phyloP scores from a whole-genome alignment of 2,329 filamentous ascomycete genomes.

The Botryotinia calthae region DNA sequence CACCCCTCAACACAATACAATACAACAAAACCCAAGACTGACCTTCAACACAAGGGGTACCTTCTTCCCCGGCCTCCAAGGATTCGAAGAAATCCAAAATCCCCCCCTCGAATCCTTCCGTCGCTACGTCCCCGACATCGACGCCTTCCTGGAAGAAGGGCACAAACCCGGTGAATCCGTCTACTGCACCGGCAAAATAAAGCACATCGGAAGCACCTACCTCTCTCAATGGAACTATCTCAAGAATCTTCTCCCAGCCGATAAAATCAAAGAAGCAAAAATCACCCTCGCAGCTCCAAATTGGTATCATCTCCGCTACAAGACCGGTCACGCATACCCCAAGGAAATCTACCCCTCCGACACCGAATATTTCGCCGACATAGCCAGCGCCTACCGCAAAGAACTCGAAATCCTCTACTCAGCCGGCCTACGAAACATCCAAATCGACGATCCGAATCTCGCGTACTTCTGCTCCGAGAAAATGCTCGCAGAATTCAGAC shows the following conservation, averaged over 20 bases:
- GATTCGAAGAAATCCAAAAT: conserved; percentile 33
- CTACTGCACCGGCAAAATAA: conserved; percentile 48
- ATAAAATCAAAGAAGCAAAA: conserved; percentile 64
- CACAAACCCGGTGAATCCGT: conserved; percentile 48
- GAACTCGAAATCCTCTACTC: conserved; percentile 54
- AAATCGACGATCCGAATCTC: conserved; percentile 57
- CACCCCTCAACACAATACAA: not conserved
- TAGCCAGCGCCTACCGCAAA: conserved; percentile 51
- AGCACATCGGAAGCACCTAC: conserved; percentile 46
- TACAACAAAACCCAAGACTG: accelerated
- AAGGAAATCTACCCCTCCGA: conserved; percentile 51
- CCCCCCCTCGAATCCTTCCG: conserved; percentile 42
- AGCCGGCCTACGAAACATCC: conserved; percentile 51
- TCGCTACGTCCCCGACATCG: conserved; percentile 42
- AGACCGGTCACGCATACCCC: conserved; percentile 50
- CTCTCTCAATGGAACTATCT: conserved; percentile 59
- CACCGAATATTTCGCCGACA: conserved; percentile 53
- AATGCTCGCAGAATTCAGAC: conserved; percentile 68
- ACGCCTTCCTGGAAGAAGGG: conserved; percentile 44
- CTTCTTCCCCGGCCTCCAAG: conserved; percentile 35
- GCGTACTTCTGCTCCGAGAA: conserved; percentile 72
- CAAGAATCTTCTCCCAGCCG: conserved; percentile 56
- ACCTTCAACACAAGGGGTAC: conserved; percentile 26
- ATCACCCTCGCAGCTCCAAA: conserved; percentile 65
- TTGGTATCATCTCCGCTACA: conserved; percentile 67